Evolutionary conservation across 805 yeast genomes (phyloP), one percentile per base, ranked within the genome.

Genomic region (Schizosaccharomyces lindneri): DNA sequence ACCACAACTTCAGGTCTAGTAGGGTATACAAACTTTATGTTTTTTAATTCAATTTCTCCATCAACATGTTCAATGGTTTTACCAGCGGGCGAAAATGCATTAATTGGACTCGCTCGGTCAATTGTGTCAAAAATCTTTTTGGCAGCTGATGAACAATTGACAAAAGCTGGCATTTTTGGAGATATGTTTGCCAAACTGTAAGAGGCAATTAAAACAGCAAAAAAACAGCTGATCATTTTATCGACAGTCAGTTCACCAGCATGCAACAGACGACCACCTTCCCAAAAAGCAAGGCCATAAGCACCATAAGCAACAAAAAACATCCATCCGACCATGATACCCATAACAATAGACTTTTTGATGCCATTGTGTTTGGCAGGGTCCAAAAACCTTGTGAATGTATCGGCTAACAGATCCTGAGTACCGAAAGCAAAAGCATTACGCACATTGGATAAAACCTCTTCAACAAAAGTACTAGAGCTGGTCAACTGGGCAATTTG

Each of bases 201-300:
- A 1, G 77, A 71, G 55, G 78, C 67, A 21, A 61, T 61, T 19
- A 65, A 62, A 64, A 65, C 65, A 19, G 65, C 64, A 63, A 63
- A 63, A 24, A 65, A 59, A 32, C 72, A 74, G 27, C 73, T 70
- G 61, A 73, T 64, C 60, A 74, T 63, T 21, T 66, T 62, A 48
- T 75, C 76, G 43, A 74, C 70, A 32, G 63, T 61, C 17, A 70
- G 61, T 21, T 66, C 66, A 9, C 72, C 73, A 29, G 65, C 59
- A 13, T 67, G 73, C 46, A 73, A 66, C 41, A 73, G 64, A 21
- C 77, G 69, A 4, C 76, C 71, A 5, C 77, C 77, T 62, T 73
- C 73, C 76, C 76, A 74, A 64, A 71, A 74, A 0, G 76, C 70
- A 24, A 74, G 65, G 3, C 76, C 74, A 62, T 74, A 75, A 24